Evolutionary conservation across 2,329 filamentous ascomycete species (phyloP), one percentile per base, ranked within the genome.

Genomic region (Fusarium anthophilum): DNA sequence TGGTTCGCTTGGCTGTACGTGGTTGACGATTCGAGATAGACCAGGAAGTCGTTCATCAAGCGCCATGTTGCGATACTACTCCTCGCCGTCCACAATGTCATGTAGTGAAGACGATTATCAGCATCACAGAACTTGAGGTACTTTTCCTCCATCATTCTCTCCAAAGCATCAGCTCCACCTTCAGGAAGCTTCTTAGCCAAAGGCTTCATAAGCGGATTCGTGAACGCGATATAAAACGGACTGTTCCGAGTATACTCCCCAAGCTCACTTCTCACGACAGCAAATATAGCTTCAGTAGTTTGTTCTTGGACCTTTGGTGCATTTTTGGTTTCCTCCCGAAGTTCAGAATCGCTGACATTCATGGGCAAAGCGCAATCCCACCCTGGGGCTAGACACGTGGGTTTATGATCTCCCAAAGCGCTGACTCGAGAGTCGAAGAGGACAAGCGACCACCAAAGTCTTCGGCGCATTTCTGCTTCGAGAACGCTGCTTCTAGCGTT

Each of bases 381-480:
- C 0, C 76, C 79, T 1, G 83, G 83, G 5, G 62, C 54, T 3
- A 85, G 72, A 2, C 67, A 71, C 0, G 80, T 68, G 8, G 73
- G 69, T 15, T 81, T 81, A 44, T 77, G 81, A 35, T 85, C 82
- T 4, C 84, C 78, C 66, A 91, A 77, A 71, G 91, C 89, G 71
- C 86, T 81, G 18, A 90, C 84, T 22, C 90, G 88, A 51, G 80
- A 79, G 73, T 92, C 91, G 63, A 91, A 88, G 7, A 88, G 78
- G 1, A 88, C 79, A 2, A 92, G 79, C 1, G 88, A 83, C 90
- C 90, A 92, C 90, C 90, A 92, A 1, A 92, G 83, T 39, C 90
- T 82, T 37, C 90, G 86, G 18, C 89, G 86, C 83, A 91, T 85
- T 79, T 92, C 90, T 5, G 85, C 86, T 73, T 92, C 89, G 18